Conservation (phyloP, 1,284 basidiomycete genomes). For the Austroboletus niveus region DNA sequence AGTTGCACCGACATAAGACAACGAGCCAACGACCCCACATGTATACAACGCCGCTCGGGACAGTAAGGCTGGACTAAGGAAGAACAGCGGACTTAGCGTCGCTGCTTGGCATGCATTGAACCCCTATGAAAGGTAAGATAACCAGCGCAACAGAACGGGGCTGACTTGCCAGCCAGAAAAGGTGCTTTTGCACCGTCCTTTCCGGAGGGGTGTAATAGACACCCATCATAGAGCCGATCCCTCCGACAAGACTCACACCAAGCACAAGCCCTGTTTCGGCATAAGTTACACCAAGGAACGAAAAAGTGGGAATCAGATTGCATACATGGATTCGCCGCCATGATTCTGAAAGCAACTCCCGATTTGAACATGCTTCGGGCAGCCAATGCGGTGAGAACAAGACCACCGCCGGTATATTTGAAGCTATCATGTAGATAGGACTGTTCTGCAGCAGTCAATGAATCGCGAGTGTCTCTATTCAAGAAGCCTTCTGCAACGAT, state of each 20-base stretch:
- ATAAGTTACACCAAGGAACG: slow-evolving; percentile 2
- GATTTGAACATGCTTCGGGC: slow-evolving; percentile 77
- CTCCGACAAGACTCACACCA: slow-evolving; percentile 77
- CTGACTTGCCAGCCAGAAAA: slow-evolving; percentile 69
- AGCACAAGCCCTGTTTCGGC: slow-evolving; percentile 67
- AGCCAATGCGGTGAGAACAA: slow-evolving; percentile 73
- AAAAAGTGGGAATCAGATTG: slow-evolving; percentile 3
- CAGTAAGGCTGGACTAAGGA: slow-evolving; percentile 82
- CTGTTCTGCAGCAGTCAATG: slow-evolving; percentile 58
- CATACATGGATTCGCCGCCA: slow-evolving; percentile 84
- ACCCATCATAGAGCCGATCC: slow-evolving; percentile 78
- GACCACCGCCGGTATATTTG: slow-evolving; percentile 82
- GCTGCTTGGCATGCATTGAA: slow-evolving; percentile 88
- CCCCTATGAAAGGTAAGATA: slow-evolving; percentile 43
- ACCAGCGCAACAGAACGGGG: not conserved
- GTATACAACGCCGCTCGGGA: slow-evolving; percentile 91
- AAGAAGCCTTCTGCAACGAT: slow-evolving; percentile 63
- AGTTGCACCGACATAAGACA: slow-evolving; percentile 88
- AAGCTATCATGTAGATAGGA: slow-evolving; percentile 81
- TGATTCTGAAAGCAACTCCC: slow-evolving; percentile 74
- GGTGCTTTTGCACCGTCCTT: slow-evolving; percentile 67
- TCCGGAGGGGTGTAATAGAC: slow-evolving; percentile 74
- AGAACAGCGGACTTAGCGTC: slow-evolving; percentile 81
- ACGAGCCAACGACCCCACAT: slow-evolving; percentile 77
- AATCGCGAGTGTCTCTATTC: slow-evolving; percentile 77